Evolutionary conservation across 2,329 filamentous ascomycete species (phyloP), one percentile per base, ranked within the genome.

Genomic region (Paecilomyces dactylethromorphus): DNA sequence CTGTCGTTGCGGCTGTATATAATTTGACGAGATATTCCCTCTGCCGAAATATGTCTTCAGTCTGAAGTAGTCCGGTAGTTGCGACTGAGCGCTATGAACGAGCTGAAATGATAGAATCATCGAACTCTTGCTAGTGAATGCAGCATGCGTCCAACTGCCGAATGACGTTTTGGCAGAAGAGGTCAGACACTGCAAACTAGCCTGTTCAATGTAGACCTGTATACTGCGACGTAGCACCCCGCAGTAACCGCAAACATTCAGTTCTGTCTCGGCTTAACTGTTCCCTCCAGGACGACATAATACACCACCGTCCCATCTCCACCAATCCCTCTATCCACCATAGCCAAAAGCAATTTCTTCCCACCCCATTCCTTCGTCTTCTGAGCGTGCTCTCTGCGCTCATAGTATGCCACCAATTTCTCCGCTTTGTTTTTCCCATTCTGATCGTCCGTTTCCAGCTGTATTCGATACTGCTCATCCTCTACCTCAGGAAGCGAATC

Each of bases 201-300:
- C 18, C 15, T 45, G 39, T n/a, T 18, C 15, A n/a, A n/a, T 45
- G 5, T n/a, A 39, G 12, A 39, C n/a, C n/a, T 1, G 35, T 39
- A 39, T 13, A 13, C 6, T 15, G 8, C 24, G n/a, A 54, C 21
- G 3, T 39, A 39, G 24, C 26, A 22, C 24, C 7, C 15, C 15
- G 1, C 32, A 45, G 15, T 13, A 12, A 29, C 33, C 21, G 54
- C 56, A 56, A 54, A 58, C 58, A 58, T 56, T 76, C 71, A 87
- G 70, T 87, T 87, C 71, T 87, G 85, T 62, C 85, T 75, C 12
- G 85, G 85, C 72, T 87, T 87, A 29, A 87, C 83, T 56, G 84
- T 78, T 3, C 84, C 85, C 67, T 87, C 84, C 64, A 86, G 83
- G 54, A 87, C 78, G 62, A 87, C 79, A 68, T 88, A 88, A 69